These are phyloP conservation scores for Peribolospora kevripleyi DNA, from an alignment of 768 basidiomycete species.

Conservation along the genomic window DNA sequence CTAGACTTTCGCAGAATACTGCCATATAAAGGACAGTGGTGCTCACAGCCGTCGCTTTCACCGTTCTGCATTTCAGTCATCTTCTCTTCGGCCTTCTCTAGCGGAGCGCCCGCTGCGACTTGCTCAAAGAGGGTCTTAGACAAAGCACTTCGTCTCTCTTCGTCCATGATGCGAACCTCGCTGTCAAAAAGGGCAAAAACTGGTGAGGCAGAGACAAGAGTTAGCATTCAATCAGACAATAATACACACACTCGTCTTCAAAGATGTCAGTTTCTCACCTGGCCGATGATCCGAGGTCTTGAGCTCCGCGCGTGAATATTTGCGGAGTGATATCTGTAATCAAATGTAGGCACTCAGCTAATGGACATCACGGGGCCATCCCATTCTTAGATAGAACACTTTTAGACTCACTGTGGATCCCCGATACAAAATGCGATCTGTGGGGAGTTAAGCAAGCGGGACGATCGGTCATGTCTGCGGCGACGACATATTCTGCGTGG, in stretches of 20 bases:
- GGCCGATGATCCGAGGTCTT: conserved; percentile 88
- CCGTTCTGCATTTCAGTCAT: neutral
- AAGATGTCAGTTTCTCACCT: conserved; percentile 24
- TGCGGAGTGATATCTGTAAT: conserved; percentile 35
- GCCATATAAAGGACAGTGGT: neutral
- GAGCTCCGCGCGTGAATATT: conserved; percentile 66
- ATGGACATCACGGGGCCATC: neutral
- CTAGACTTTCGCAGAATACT: neutral
- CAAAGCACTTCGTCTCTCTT: conserved; percentile 39
- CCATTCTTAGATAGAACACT: too few species aligned
- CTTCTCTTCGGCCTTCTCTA: too few species aligned
- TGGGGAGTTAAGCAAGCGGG: neutral
- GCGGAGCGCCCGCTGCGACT: conserved; percentile 6
- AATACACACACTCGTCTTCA: neutral
- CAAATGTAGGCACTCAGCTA: neutral
- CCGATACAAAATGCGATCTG: conserved; percentile 78
- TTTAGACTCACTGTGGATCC: conserved; percentile 27
- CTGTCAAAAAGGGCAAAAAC: conserved; percentile 68
- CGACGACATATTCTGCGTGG: neutral
- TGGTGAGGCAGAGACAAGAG: conserved; percentile 14
- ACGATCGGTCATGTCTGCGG: conserved; percentile 5
- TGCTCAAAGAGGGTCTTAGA: neutral
- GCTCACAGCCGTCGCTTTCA: neutral
- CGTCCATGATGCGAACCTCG: conserved; percentile 53
- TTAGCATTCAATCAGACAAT: neutral